phyloP scores from a whole-genome alignment of 164 flowering plant genomes.

The Buxus sempervirens region DNA sequence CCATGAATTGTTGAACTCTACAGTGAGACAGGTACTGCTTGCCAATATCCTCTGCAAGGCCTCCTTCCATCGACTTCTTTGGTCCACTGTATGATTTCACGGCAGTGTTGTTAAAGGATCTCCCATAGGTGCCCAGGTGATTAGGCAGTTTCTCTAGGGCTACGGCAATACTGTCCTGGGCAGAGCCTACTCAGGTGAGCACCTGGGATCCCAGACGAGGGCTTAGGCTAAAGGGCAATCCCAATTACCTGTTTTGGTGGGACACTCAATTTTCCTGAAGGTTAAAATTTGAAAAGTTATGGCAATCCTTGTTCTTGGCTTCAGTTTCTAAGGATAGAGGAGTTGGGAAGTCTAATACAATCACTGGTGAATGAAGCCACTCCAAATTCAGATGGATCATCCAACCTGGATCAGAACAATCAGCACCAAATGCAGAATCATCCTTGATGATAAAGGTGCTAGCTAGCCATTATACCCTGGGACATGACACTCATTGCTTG shows the following conservation, averaged over 20 bases:
- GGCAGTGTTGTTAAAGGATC: constrained; percentile 5
- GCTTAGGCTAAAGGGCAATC: too few species aligned
- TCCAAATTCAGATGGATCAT: constrained; percentile 7
- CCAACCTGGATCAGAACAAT: constrained; percentile 1
- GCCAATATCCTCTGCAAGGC: constrained; percentile 15
- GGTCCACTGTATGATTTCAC: constrained; percentile 12
- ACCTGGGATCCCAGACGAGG: too few species aligned
- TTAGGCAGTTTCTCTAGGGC: not conserved
- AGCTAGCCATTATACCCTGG: not conserved
- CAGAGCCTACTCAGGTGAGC: too few species aligned
- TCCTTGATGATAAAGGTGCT: not conserved
- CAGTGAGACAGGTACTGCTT: not conserved
- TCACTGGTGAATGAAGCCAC: not conserved
- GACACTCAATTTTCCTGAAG: constrained; percentile 1
- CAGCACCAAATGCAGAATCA: constrained; percentile 5
- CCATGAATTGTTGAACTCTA: not conserved
- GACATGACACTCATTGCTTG: constrained; percentile 12
- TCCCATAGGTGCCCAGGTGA: too few species aligned
- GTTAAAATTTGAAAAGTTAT: not conserved
- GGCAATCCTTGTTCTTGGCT: not conserved
- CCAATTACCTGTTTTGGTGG: constrained; percentile 5
- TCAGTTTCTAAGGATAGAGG: constrained; percentile 5
- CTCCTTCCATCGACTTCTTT: constrained; percentile 11
- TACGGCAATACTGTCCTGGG: constrained; percentile 4
- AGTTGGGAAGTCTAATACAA: constrained; percentile 1